Base-by-base conservation (phyloP, 176 grass and related monocot genomes). In the Ananas comosus region DNA sequence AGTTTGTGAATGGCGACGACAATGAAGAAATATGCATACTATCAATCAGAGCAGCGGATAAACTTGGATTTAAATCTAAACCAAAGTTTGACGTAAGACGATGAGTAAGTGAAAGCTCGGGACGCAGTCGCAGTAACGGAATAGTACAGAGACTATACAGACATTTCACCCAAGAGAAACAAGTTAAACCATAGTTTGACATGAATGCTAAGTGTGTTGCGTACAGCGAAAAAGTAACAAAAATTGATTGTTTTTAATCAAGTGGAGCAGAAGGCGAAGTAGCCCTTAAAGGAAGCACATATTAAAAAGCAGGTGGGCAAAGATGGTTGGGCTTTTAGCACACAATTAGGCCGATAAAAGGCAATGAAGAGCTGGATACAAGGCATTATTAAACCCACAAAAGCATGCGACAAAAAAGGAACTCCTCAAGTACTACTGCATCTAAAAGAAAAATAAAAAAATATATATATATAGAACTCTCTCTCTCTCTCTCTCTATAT, bases 291-390 rank as follows among this genome's bases (percentile, higher is more conserved):
- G 17, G 21, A 61, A 61, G 16, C 17, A 16, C 21, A 61, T 61
- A 61, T 10, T 18, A 61, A 61, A 61, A 61, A 22, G 9, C 7
- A 61, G 56, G 56, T 61, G 56, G 56, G 56, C 17, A 61, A 61
- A 61, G 14, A 19, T 16, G 17, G 21, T 19, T 10, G 10, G 56
- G 17, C 56, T 61, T 61, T 61, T 61, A 9, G 4, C 56, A 61
- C 21, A 7, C 21, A 61, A 61, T 18, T 16, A 18, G 56, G 21
- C 12, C 22, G 21, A 16, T 1, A 61, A 61, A 61, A 22, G 56
- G 21, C 56, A 61, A 22, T 10, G 56, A 57, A 57, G 53, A 61
- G 56, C 56, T 61, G 56, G n/a, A 61, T 61, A 22, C n/a, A 61
- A 19, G 13, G 56, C 9, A 61, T 61, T 61, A 61, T 61, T 19